Evolutionary conservation across 2,329 filamentous ascomycete species (phyloP).

Genomic region (Eutypa lata): DNA sequence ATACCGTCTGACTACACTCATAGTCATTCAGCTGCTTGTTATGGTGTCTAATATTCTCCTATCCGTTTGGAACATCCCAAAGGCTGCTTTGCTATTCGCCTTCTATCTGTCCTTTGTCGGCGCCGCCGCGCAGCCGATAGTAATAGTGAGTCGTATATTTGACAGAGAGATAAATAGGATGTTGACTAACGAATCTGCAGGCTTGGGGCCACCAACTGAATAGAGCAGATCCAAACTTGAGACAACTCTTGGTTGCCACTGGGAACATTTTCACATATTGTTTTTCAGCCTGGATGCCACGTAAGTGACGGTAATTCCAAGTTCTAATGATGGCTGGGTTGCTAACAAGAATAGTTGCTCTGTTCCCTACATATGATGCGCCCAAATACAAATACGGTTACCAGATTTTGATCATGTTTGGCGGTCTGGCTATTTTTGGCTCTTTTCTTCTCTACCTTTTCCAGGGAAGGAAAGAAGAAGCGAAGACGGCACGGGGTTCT

Average conservation of each 20-base stretch:
- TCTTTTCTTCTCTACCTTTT: no score
- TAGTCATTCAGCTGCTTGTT: slow-evolving; percentile 10
- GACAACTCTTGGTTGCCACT: slow-evolving; percentile 15
- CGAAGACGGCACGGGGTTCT: no score
- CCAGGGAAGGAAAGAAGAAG: no score
- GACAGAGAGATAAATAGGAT: neutral
- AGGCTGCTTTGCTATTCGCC: slow-evolving; percentile 3
- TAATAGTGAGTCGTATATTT: slow-evolving; percentile 14
- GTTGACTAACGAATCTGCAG: neutral
- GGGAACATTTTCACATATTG: slow-evolving; percentile 16
- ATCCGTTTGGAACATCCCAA: slow-evolving; percentile 18
- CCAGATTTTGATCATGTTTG: slow-evolving; percentile 30
- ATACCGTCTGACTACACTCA: slow-evolving; percentile 8
- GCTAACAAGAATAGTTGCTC: slow-evolving; percentile 15
- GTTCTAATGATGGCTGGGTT: neutral
- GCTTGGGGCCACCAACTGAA: slow-evolving; percentile 17
- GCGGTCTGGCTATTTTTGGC: slow-evolving; percentile 21
- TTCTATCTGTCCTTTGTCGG: slow-evolving; percentile 19
- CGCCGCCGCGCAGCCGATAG: slow-evolving; percentile 16
- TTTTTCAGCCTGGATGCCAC: slow-evolving; percentile 12
- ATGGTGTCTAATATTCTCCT: slow-evolving; percentile 19
- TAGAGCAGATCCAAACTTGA: slow-evolving; percentile 12
- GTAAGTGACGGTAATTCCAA: slow-evolving; percentile 2
- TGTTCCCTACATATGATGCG: slow-evolving; percentile 32
- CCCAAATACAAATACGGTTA: slow-evolving; percentile 32